Base-by-base conservation (phyloP, 331 rosid genomes). In the Quercus phellos region DNA sequence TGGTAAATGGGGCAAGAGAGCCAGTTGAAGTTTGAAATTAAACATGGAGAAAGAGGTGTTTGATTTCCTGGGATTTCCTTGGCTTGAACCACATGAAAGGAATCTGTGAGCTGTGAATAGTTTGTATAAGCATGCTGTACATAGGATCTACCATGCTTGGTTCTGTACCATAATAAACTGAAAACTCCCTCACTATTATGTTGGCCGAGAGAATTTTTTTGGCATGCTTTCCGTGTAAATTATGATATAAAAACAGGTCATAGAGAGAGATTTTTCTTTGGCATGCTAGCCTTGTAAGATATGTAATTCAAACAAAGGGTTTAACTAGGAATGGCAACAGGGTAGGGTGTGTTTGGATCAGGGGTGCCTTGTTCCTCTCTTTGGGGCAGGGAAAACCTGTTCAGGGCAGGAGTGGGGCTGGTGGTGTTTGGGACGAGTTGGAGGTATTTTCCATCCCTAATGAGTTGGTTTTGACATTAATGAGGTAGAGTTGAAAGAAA, bases 11-110 rank as follows among this genome's bases (percentile, higher is more conserved):
- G 98, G 97, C 56, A 77, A 73, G 73, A 94, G 78, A 83, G 98
- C 89, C 27, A 86, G 79, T 4, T 88, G 93, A 34, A 87, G 89
- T 84, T 79, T 94, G 90, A 94, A 92, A 75, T 85, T 92, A 50
- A 17, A 85, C 77, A 88, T 88, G 5, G 97, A 94, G 74, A 91
- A 79, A 81, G 97, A 91, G 77, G 88, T 91, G 67, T 91, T 93
- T 63, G 90, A 91, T 80, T 93, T 93, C 85, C 83, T 93, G 43
- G 43, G 43, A 38, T 38, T 38, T 38, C 46, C 46, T 38, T 38
- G 11, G 46, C 46, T 38, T 38, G 46, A 38, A 38, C 3, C 1
- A 2, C 46, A 38, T 38, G 11, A 38, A 38, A 38, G 46, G 46
- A 38, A 38, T 38, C 3, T 38, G 3, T 38, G 46, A 38, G 11